A percentile compares a stretch with the other conserved stretches of the same genome.
phyloP scores from a whole-genome alignment of 306 rosid genomes.

The Pyrus bretschneideri region DNA sequence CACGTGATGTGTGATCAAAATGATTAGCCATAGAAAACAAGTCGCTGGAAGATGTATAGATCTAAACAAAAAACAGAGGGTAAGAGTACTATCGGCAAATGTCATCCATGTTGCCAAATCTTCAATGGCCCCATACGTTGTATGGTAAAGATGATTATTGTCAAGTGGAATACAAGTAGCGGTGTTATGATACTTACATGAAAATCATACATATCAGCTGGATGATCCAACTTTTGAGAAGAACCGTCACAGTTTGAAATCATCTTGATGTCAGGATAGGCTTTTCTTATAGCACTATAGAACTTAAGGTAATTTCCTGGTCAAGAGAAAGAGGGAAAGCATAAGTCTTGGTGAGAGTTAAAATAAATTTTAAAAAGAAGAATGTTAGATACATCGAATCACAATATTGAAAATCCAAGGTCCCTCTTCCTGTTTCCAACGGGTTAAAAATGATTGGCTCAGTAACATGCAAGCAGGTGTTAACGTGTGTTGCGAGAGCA shows the following conservation, averaged over 20 bases:
- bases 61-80: constrained; percentile 30
- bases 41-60: constrained; percentile 62
- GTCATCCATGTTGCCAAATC: background rate
- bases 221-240: constrained; percentile 61
- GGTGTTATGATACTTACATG: constrained; percentile 51
- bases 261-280: constrained; percentile 79
- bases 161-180: constrained; percentile 2
- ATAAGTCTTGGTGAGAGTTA: background rate
- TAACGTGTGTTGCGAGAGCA: too few species aligned
- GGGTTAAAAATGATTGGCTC: background rate
- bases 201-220: constrained; percentile 82
- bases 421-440: background rate
- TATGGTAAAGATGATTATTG: background rate
- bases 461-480: background rate
- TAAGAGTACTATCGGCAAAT: background rate
- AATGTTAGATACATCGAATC: background rate
- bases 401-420: background rate
- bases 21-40: constrained; percentile 52
- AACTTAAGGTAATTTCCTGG: constrained; percentile 73
- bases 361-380: too few species aligned
- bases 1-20: constrained; percentile 50
- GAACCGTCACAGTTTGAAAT: constrained; percentile 90
- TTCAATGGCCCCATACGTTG: background rate
- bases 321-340: background rate
- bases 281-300: constrained; percentile 50